phyloP scores from a whole-genome alignment of 2,329 filamentous ascomycete genomes.

The Tolypocladium sp. region DNA sequence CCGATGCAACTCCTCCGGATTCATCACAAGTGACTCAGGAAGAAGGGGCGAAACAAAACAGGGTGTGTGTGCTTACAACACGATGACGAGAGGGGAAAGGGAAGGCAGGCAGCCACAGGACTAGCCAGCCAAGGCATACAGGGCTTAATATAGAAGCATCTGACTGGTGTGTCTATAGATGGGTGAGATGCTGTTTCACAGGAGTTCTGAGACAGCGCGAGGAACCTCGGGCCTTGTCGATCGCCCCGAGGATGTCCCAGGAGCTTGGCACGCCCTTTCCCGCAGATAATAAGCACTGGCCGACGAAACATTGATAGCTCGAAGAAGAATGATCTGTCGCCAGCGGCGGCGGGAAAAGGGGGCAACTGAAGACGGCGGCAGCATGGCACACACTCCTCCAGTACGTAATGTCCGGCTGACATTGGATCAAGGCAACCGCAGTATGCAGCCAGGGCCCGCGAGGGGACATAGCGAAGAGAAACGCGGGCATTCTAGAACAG shows the following conservation, averaged over 20 bases:
- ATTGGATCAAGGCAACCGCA: background rate
- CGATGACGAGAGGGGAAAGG: background rate
- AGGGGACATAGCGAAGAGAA: background rate
- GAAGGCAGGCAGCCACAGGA: background rate
- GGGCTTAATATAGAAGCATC: background rate
- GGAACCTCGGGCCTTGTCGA: background rate
- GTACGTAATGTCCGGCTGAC: background rate
- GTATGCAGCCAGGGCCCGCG: background rate
- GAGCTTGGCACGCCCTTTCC: background rate
- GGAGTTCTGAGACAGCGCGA: background rate
- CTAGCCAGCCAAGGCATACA: background rate
- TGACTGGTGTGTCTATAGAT: background rate
- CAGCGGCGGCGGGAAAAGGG: background rate
- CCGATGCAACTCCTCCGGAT: background rate
- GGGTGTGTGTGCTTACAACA: background rate
- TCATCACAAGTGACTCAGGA: background rate
- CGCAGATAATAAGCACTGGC: background rate
- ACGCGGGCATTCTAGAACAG: background rate
- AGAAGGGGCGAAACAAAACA: background rate
- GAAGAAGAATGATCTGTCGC: background rate
- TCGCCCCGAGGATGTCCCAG: background rate
- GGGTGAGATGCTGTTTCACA: background rate
- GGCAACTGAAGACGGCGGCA: background rate
- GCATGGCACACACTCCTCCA: background rate
- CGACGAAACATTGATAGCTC: no score